Evolutionary conservation across 441 rosid genomes (phyloP).

Genomic region (Gossypium gossypioides): DNA sequence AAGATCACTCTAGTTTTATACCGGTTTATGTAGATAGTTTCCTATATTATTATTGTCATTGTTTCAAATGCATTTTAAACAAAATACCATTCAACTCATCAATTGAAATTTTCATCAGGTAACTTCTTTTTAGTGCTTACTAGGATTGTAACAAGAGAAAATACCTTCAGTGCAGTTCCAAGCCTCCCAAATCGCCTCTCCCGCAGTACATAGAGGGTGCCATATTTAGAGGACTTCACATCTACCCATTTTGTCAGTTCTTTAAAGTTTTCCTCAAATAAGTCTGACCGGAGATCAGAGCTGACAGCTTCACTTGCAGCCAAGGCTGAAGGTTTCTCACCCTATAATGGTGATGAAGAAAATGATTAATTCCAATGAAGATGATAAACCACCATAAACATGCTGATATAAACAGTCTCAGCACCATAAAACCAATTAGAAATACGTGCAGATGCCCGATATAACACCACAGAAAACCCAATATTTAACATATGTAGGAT

Average conservation of each 20-base stretch:
- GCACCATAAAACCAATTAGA: not conserved
- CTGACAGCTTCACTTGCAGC: constrained; percentile 31
- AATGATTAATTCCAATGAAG: not conserved
- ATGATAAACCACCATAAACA: not conserved
- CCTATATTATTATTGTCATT: not conserved
- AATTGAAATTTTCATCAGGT: not conserved
- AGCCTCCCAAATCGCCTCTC: constrained; percentile 65
- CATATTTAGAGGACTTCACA: constrained; percentile 67
- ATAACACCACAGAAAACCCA: not conserved
- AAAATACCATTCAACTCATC: not conserved
- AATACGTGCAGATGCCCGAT: not conserved
- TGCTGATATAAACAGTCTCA: not conserved
- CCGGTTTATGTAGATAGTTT: not conserved
- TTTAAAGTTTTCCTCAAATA: constrained; percentile 67
- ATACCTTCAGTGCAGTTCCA: constrained; percentile 87
- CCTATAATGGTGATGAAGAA: constrained; percentile 25
- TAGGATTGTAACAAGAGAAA: not conserved
- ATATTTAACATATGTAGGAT: not conserved
- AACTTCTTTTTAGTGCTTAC: not conserved
- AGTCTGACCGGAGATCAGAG: constrained; percentile 35
- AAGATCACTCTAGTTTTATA: too few relatives aligned
- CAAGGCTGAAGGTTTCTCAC: constrained; percentile 28
- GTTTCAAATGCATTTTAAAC: not conserved
- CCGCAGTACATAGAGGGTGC: constrained; percentile 54
- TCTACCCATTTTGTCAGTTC: constrained; percentile 88